Evolutionary conservation across 257 asterid genomes (phyloP).

Genomic region (Penstemon newberryi): DNA sequence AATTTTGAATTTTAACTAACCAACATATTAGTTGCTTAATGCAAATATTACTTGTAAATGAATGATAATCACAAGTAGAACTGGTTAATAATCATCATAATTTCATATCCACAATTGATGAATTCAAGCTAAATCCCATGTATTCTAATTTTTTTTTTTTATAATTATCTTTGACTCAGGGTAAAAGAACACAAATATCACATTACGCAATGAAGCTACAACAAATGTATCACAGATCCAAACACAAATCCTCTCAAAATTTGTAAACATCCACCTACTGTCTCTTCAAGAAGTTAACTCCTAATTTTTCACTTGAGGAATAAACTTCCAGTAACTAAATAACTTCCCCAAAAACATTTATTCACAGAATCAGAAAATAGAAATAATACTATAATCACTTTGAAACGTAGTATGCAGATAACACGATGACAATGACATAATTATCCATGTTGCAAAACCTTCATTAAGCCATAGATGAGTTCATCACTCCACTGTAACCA

Average conservation of each 20-base stretch:
- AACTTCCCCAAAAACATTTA: slow-evolving; percentile 37
- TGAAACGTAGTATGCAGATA: neutral
- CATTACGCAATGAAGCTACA: too few species aligned
- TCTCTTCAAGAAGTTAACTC: slow-evolving; percentile 40
- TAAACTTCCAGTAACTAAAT: slow-evolving; percentile 36
- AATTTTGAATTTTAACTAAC: too few species aligned
- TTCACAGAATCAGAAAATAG: too few species aligned
- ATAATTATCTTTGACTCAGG: too few species aligned
- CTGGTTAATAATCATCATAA: too few species aligned
- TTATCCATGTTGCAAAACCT: slow-evolving; percentile 53
- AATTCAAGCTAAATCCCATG: too few species aligned
- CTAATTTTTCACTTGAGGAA: slow-evolving; percentile 51
- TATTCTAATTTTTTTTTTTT: too few species aligned
- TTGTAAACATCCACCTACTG: slow-evolving; percentile 15
- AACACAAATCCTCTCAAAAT: neutral
- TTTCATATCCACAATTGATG: too few species aligned
- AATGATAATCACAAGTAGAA: too few species aligned
- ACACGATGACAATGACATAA: neutral
- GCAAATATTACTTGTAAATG: too few species aligned
- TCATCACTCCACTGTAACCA: slow-evolving; percentile 58
- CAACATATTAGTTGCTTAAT: too few species aligned
- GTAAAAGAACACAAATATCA: too few species aligned
- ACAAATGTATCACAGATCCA: neutral
- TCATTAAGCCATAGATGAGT: slow-evolving; percentile 53
- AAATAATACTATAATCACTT: neutral